phyloP scores from a whole-genome alignment of 768 basidiomycete genomes.

The Phanerochaete sordida region DNA sequence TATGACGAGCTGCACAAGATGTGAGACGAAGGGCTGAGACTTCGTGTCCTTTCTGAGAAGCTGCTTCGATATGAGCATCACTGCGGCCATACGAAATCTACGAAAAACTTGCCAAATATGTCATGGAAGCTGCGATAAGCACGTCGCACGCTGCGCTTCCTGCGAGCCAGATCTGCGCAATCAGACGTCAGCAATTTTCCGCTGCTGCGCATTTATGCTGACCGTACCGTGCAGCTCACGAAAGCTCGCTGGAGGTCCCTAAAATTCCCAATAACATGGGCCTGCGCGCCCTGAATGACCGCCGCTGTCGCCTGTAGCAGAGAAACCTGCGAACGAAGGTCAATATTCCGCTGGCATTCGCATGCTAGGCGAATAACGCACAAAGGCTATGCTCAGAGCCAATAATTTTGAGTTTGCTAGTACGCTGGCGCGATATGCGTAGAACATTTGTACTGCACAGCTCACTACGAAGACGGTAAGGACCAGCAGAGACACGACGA shows the following conservation, averaged over 20 bases:
- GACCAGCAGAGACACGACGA: not conserved
- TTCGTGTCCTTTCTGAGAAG: not conserved
- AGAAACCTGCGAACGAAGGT: not conserved
- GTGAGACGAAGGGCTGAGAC: not conserved
- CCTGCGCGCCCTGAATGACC: not conserved
- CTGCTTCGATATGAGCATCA: not conserved
- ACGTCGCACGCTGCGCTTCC: constrained; percentile 19
- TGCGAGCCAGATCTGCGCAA: constrained; percentile 22
- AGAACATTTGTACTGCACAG: not conserved
- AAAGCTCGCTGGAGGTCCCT: not conserved
- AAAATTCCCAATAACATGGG: not conserved
- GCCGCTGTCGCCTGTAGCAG: not conserved
- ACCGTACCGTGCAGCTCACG: not conserved
- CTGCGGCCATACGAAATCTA: not conserved
- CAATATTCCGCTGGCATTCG: no score
- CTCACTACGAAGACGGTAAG: not conserved
- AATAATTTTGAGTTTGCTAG: not conserved
- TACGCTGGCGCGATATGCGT: not conserved
- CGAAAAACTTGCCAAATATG: constrained; percentile 21
- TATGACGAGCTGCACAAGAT: not conserved
- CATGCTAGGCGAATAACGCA: no score
- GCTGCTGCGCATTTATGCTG: not conserved
- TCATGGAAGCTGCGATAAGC: constrained; percentile 23
- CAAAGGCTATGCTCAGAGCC: not conserved
- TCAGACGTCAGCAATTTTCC: not conserved